Conservation (phyloP, 352 stramenopile genomes). For the Blastocystis sp. region DNA sequence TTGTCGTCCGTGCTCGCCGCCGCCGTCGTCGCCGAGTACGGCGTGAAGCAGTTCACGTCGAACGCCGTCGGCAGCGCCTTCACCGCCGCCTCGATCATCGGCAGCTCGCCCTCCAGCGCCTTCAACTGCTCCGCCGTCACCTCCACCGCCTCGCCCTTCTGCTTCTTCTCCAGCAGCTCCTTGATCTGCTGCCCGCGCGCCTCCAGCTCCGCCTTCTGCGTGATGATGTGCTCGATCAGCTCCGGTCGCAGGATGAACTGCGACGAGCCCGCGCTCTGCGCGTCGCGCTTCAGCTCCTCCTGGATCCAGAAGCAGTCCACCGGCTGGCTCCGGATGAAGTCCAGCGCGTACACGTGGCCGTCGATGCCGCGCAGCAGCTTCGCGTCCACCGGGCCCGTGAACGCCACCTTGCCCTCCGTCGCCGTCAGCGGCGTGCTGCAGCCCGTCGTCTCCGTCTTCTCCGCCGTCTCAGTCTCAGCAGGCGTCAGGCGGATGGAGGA, state of each 20-base stretch:
- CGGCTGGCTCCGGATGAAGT: slow-evolving; percentile 62
- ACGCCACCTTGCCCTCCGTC: slow-evolving; percentile 45
- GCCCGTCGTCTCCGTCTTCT: neutral
- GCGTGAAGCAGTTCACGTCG: slow-evolving; percentile 44
- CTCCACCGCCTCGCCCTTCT: slow-evolving; percentile 51
- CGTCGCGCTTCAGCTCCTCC: slow-evolving; percentile 18
- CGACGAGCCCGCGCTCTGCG: neutral
- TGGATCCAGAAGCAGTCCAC: slow-evolving; percentile 63
- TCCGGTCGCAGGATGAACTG: slow-evolving; percentile 40
- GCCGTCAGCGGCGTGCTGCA: slow-evolving; percentile 38
- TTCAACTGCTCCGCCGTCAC: slow-evolving; percentile 6
- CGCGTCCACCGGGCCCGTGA: slow-evolving; percentile 48
- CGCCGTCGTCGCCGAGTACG: slow-evolving; percentile 11
- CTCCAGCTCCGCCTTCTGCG: neutral
- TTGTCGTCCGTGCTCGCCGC: slow-evolving; percentile 10
- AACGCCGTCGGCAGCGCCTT: slow-evolving; percentile 44
- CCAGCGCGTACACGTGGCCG: slow-evolving; percentile 45
- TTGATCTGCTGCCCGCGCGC: neutral
- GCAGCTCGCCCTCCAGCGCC: neutral
- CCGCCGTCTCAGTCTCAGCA: neutral
- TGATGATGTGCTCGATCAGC: slow-evolving; percentile 29
- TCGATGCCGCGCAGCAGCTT: slow-evolving; percentile 57
- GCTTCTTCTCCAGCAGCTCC: slow-evolving; percentile 32
- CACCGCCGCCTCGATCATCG: slow-evolving; percentile 13
- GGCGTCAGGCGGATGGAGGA: neutral